Conservation (phyloP, 208 protist genomes). For the Spironucleus salmonicida region DNA sequence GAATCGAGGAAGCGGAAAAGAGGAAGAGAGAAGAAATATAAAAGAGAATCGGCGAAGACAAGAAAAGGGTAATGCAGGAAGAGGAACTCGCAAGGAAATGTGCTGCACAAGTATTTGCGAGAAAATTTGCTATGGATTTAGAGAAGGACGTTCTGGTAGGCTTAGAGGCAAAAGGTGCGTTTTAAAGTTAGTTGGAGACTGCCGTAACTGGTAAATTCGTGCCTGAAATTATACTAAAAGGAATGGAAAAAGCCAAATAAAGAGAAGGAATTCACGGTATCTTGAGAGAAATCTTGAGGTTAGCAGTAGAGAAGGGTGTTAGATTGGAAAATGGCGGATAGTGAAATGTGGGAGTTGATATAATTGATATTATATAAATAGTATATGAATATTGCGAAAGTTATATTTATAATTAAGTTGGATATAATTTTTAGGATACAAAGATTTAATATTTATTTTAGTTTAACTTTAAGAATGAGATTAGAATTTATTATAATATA, state of each 20-base stretch:
- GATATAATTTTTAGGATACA: too few relatives aligned
- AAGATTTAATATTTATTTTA: too few relatives aligned
- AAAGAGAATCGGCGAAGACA: neutral
- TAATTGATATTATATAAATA: too few relatives aligned
- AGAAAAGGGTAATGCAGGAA: neutral
- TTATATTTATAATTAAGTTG: too few relatives aligned
- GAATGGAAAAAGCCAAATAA: neutral
- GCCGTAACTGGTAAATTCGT: constrained; percentile 20
- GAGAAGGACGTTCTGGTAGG: neutral
- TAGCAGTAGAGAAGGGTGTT: constrained; percentile 1
- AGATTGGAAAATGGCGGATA: too few relatives aligned
- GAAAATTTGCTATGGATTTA: neutral
- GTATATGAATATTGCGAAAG: too few relatives aligned
- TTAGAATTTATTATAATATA: too few relatives aligned
- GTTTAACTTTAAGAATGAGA: too few relatives aligned
- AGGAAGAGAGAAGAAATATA: constrained; percentile 6
- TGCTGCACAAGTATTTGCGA: neutral
- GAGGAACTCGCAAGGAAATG: neutral
- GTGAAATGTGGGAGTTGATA: too few relatives aligned
- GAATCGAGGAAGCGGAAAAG: constrained; percentile 13
- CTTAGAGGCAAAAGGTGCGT: neutral
- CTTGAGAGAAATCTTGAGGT: neutral
- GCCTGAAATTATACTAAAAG: neutral
- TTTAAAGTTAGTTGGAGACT: neutral
- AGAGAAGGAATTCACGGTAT: constrained; percentile 1